Evolutionary conservation across 2,329 filamentous ascomycete genomes (phyloP), one percentile per base, ranked within the genome.

Genomic region (Beauveria rudraprayagi): DNA sequence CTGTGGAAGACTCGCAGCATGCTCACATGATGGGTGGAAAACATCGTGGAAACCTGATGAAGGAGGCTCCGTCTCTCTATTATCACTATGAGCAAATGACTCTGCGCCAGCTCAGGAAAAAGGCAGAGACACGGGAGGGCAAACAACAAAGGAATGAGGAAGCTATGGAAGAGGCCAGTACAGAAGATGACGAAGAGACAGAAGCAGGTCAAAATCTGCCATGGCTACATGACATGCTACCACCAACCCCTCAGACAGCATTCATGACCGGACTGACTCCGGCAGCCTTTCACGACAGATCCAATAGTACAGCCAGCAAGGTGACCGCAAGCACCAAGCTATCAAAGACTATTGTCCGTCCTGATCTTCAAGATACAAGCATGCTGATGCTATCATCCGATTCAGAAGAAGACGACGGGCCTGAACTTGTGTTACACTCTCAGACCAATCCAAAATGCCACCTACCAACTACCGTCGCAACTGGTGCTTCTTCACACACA

Each of bases 1-100:
- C 63, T 37, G 62, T 66, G 1, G 63, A 66, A 7, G 67, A 70
- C 34, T 34, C 62, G 17, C 62, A 59, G 16, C 66, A 66, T 50
- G 64, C 70, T 51, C 66, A 61, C 16, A 70, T 70, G 3, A 67
- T 63, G 55, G 70, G 71, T 1, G 67, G 62, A 28, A 65, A 66
- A 55, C 61, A 48, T 10, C 63, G 65, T 37, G 56, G 66, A 51
- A 65, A 72, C 71, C 66, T 56, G 14, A 67, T 74, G 2, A 70
- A 72, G 17, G 77, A 77, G 3, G 68, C 83, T 24, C 75, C 80
- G 48, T 78, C 78, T 57, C 72, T 85, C 3, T 84, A 85, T 66
- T 74, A 82, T 60, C 81, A 85, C 66, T 84, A 85, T 66, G 83
- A 85, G 68, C 77, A 83, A 65, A 80, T 79, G 74, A 79, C 80